Evolutionary conservation across 345 rosid species (phyloP).

Genomic region (Noccaea caerulescens): DNA sequence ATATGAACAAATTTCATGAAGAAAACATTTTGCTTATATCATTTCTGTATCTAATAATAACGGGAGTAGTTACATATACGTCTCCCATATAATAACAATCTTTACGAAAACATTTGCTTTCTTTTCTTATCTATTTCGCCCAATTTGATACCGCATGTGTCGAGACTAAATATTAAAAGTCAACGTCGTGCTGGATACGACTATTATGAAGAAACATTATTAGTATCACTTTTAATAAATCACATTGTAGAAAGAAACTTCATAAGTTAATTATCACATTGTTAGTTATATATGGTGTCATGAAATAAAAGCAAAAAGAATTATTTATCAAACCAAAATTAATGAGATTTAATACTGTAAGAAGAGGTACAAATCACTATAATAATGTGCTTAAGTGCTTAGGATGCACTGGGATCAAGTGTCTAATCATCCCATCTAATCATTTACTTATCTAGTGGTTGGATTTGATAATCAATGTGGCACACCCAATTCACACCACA

Average conservation of each 20-base stretch:
- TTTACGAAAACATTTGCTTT: conserved; percentile 5
- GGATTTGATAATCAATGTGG: conserved; percentile 38
- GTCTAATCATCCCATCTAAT: conserved; percentile 42
- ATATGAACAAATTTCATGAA: neutral
- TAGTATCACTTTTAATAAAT: neutral
- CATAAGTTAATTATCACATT: conserved; percentile 3
- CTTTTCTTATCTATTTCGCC: neutral
- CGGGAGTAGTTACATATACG: conserved; percentile 24
- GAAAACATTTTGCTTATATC: neutral
- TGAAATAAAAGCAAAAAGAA: neutral
- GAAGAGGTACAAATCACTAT: conserved; percentile 3
- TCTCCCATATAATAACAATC: conserved; percentile 11
- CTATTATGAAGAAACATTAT: conserved; percentile 31
- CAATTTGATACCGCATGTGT: conserved; percentile 37
- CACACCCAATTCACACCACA: conserved; percentile 39
- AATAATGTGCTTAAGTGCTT: conserved; percentile 4
- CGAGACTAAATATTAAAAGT: conserved; percentile 37
- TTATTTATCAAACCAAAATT: neutral
- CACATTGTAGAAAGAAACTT: neutral
- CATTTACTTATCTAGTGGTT: conserved; percentile 42
- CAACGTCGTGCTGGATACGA: conserved; percentile 44
- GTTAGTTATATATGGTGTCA: neutral
- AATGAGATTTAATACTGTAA: neutral
- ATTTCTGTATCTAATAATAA: neutral
- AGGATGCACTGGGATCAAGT: conserved; percentile 35